A percentile compares a stretch with the other conserved stretches of the same genome.
Conservation (phyloP, 208 protist species). For the Trypanosoma grayi region DNA sequence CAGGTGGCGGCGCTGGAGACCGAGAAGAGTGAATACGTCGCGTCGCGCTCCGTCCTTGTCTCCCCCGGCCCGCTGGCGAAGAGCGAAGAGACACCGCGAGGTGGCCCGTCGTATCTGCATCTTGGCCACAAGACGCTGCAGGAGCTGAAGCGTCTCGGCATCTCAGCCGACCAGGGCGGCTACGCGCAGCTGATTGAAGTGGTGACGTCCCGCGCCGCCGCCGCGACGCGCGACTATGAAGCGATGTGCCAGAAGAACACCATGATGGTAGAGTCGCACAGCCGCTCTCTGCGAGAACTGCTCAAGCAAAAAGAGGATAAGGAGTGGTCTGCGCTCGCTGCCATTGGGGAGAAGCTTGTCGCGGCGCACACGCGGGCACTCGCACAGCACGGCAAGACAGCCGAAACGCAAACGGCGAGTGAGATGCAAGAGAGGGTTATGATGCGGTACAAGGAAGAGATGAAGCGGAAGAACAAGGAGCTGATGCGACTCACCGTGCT, state of each 20-base stretch:
- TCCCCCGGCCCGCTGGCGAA: not conserved
- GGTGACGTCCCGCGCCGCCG: slow-evolving; percentile 1
- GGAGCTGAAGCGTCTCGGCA: slow-evolving; percentile 14
- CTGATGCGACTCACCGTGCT: not conserved
- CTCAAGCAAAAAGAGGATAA: slow-evolving; percentile 17
- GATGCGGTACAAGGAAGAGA: not conserved
- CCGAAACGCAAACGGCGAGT: not conserved
- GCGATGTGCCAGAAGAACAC: slow-evolving; percentile 12
- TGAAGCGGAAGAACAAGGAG: slow-evolving; percentile 1
- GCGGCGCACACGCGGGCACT: slow-evolving; percentile 1
- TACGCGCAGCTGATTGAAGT: slow-evolving; percentile 6
- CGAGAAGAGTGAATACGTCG: not conserved
- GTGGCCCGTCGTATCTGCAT: not conserved
- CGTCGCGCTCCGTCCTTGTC: not conserved
- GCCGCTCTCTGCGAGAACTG: slow-evolving; percentile 15
- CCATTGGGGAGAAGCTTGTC: slow-evolving; percentile 21
- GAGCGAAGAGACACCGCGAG: not conserved
- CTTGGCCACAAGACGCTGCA: slow-evolving; percentile 7
- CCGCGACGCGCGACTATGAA: slow-evolving; percentile 9
- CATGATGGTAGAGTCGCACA: slow-evolving; percentile 27
- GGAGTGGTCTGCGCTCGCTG: slow-evolving; percentile 11
- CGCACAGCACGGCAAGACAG: slow-evolving; percentile 2
- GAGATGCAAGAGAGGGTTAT: not conserved
- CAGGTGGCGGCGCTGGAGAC: not conserved
- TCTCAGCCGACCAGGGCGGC: not conserved